Conservation (phyloP, 371 early-diverging fungal genomes). For the Circinella umbellata region DNA sequence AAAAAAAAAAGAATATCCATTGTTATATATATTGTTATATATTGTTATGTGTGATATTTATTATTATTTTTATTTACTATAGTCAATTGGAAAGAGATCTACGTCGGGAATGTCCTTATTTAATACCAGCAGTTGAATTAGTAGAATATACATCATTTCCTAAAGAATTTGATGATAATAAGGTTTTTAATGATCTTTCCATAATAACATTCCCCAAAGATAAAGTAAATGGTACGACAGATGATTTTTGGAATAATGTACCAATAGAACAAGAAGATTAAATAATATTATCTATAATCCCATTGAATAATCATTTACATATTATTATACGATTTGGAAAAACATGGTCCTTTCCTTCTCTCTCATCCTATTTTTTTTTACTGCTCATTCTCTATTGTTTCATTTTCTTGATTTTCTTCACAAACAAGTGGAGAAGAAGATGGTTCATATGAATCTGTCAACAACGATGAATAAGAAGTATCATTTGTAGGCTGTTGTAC, state of each 20-base stretch:
- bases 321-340: too few species aligned
- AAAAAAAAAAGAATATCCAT: neutral
- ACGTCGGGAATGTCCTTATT: slow-evolving; percentile 56
- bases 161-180: slow-evolving; percentile 61
- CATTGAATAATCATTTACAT: too few species aligned
- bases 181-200: slow-evolving; percentile 59
- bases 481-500: too few species aligned
- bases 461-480: too few species aligned
- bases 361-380: too few species aligned
- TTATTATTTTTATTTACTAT: neutral
- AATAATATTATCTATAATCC: too few species aligned
- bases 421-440: too few species aligned
- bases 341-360: too few species aligned
- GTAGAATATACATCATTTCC: slow-evolving; percentile 44
- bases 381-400: too few species aligned
- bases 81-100: slow-evolving; percentile 58
- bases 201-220: slow-evolving; percentile 42
- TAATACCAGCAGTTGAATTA: slow-evolving; percentile 56
- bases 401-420: too few species aligned
- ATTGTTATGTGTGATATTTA: neutral
- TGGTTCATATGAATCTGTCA: too few species aligned
- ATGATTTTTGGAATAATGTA: slow-evolving; percentile 18
- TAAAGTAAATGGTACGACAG: slow-evolving; percentile 4
- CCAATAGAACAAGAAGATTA: neutral
- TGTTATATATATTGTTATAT: neutral